Conservation (phyloP, 169 alveolate genomes). For the Eimeria acervulina region DNA sequence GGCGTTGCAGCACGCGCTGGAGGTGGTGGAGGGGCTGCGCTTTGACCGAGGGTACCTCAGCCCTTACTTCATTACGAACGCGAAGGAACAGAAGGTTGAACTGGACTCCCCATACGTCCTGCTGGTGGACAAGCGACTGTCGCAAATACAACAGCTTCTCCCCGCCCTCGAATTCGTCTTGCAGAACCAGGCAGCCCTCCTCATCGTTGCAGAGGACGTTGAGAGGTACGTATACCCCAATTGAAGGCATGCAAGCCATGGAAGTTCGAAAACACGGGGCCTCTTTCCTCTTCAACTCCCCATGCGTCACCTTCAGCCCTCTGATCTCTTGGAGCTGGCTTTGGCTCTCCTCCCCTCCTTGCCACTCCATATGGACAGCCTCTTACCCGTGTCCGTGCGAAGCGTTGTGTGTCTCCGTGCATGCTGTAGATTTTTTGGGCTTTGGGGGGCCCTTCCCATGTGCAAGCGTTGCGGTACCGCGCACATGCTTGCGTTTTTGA, state of each 20-base stretch:
- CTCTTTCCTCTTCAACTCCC: neutral
- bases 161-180: constrained; percentile 98
- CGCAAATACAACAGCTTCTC: constrained; percentile 95
- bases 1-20: constrained; percentile 98
- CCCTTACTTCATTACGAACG: constrained; percentile 98
- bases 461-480: neutral
- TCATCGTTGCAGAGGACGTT: constrained; percentile 99
- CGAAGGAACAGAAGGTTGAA: constrained; percentile 95
- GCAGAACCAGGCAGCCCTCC: constrained; percentile 96
- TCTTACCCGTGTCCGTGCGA: neutral
- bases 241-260: neutral
- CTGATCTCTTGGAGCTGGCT: neutral
- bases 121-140: constrained; percentile 97
- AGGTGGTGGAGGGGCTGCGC: constrained; percentile 99
- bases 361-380: neutral
- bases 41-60: constrained; percentile 99
- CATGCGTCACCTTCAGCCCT: neutral
- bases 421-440: neutral
- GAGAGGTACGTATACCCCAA: constrained; percentile 89
- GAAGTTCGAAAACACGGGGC: neutral
- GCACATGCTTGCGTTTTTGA: neutral
- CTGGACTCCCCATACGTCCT: constrained; percentile 97
- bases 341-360: neutral
- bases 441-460: neutral
- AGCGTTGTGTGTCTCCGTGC: neutral